phyloP scores from a whole-genome alignment of 371 early-diverging fungal species.

The Capillidium rhysosporum region DNA sequence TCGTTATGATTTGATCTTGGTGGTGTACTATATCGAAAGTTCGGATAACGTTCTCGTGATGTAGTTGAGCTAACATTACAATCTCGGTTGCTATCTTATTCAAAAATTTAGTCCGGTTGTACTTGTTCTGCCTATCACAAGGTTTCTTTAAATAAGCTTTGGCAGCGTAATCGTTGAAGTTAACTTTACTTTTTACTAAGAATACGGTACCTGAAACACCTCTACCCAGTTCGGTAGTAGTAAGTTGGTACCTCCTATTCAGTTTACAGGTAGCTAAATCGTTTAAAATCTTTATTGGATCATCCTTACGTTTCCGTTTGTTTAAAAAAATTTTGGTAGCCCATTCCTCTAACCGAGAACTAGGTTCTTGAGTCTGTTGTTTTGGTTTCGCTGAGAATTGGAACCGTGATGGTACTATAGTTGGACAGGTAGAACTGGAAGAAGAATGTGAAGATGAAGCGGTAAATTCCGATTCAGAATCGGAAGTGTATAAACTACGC shows the following conservation, averaged over 20 bases:
- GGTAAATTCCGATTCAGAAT: not conserved
- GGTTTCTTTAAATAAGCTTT: conserved; percentile 5
- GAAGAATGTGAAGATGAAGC: not conserved
- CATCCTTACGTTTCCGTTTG: not conserved
- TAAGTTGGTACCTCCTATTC: not conserved
- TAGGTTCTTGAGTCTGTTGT: not conserved
- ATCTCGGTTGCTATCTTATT: conserved; percentile 1
- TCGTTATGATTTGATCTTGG: not conserved
- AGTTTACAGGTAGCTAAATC: not conserved
- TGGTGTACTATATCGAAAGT: not conserved
- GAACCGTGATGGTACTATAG: conserved; percentile 1
- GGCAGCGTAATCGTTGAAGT: not conserved
- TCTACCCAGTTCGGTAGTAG: not conserved
- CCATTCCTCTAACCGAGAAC: not conserved
- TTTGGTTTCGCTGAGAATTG: not conserved
- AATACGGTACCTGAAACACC: conserved; percentile 5
- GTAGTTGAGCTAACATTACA: conserved; percentile 1
- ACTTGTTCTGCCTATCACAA: not conserved
- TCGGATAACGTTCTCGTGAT: conserved; percentile 5
- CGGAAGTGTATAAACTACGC: not conserved
- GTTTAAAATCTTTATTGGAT: not conserved
- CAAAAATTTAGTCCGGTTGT: not conserved
- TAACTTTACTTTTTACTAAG: not conserved
- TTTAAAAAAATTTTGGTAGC: not conserved
- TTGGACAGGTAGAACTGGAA: not conserved